phyloP scores from a whole-genome alignment of 768 basidiomycete species.

The Exidia glandulosa region DNA sequence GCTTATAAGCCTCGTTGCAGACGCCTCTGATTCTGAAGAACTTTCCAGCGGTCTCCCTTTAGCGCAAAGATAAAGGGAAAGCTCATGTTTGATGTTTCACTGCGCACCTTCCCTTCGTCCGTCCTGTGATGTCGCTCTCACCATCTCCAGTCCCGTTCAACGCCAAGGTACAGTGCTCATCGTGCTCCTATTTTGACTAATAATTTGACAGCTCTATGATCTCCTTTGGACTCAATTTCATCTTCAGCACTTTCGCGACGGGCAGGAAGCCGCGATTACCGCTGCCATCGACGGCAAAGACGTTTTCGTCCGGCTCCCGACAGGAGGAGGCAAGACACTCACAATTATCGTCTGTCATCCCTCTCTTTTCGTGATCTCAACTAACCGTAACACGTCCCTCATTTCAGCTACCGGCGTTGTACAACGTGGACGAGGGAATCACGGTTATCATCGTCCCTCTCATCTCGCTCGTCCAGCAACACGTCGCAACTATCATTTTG shows the following conservation, averaged over 20 bases:
- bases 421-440: neutral
- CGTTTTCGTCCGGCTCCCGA: neutral
- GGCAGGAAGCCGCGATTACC: neutral
- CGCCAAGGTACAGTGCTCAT: no score
- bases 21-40: no score
- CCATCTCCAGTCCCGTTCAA: no score
- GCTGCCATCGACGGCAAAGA: neutral
- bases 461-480: neutral
- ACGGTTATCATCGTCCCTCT: neutral
- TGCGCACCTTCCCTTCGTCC: no score
- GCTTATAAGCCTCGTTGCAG: no score
- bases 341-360: neutral
- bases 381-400: neutral
- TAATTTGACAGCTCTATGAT: no score
- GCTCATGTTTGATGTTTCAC: no score
- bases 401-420: neutral
- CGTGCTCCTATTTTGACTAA: no score
- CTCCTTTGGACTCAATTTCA: no score
- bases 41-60: no score
- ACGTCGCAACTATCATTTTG: neutral
- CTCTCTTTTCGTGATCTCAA: neutral
- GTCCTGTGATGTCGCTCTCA: no score
- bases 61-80: no score
- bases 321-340: neutral
- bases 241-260: neutral